A percentile compares a stretch with the other conserved stretches of the same genome.
phyloP scores from a whole-genome alignment of 441 rosid genomes.

The Jatropha podagrica region DNA sequence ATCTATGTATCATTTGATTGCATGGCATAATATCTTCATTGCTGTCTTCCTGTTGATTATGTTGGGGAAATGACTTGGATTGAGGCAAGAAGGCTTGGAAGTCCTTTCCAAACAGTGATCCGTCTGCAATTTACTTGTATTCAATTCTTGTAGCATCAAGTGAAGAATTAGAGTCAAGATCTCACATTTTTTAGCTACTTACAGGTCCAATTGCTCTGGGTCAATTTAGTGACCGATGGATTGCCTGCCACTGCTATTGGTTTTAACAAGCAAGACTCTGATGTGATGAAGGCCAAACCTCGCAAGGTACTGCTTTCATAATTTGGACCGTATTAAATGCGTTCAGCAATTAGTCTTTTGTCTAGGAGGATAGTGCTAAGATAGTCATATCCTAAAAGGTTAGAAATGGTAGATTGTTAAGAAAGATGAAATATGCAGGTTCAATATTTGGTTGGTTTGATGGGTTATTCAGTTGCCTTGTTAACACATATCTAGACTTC shows the following conservation, averaged over 20 bases:
- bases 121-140: slow-evolving; percentile 6
- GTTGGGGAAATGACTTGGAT: background rate
- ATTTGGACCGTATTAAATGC: background rate
- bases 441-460: background rate
- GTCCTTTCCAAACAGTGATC: background rate
- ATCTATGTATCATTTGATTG: background rate
- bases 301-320: slow-evolving; percentile 66
- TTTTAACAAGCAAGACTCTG: slow-evolving; percentile 95
- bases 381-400: background rate
- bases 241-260: slow-evolving; percentile 99
- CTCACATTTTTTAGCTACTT: slow-evolving; percentile 21
- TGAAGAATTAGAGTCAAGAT: slow-evolving; percentile 11
- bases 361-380: background rate
- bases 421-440: slow-evolving; percentile 1
- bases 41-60: background rate
- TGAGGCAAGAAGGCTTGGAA: background rate
- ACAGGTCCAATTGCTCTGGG: slow-evolving; percentile 99
- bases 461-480: background rate
- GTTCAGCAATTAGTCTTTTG: background rate
- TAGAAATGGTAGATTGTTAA: background rate
- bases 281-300: slow-evolving; percentile 97
- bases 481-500: background rate
- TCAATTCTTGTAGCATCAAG: background rate
- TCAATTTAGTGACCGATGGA: slow-evolving; percentile 98
- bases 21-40: slow-evolving; percentile 2